Evolutionary conservation across 768 basidiomycete species (phyloP).

Genomic region (Pleurotus tuber-regium): DNA sequence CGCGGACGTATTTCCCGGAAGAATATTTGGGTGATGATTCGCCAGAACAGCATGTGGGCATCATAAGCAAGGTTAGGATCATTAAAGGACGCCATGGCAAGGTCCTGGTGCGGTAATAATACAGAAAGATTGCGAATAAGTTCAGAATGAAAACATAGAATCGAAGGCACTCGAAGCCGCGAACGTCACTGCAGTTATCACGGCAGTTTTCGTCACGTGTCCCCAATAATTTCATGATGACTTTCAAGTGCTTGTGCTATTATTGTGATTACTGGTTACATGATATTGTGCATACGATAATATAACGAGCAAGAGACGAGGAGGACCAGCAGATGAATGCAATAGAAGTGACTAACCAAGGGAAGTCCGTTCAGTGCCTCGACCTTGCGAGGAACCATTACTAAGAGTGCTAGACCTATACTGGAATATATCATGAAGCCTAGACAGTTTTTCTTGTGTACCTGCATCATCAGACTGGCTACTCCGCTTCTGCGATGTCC

Average conservation of each 20-base stretch:
- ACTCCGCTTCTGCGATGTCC: slow-evolving; percentile 27
- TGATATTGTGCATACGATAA: slow-evolving; percentile 1
- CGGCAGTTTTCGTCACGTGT: background rate
- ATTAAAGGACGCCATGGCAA: slow-evolving; percentile 11
- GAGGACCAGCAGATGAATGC: background rate
- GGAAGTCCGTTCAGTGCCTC: slow-evolving; percentile 17
- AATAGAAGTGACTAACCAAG: no score
- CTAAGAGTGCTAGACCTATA: slow-evolving; percentile 70
- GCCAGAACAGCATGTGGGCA: slow-evolving; percentile 80
- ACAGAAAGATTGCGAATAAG: background rate
- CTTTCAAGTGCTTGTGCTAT: background rate
- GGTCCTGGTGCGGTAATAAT: slow-evolving; percentile 1
- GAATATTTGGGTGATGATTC: slow-evolving; percentile 86
- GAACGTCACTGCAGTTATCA: background rate
- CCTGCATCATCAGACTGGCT: slow-evolving; percentile 30
- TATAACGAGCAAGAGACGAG: background rate
- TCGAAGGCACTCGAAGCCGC: background rate
- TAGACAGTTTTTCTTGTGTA: slow-evolving; percentile 64
- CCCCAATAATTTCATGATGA: background rate
- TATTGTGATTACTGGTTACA: slow-evolving; percentile 9
- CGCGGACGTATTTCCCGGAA: slow-evolving; percentile 94
- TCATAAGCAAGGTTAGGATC: slow-evolving; percentile 47
- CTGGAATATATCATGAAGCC: slow-evolving; percentile 80
- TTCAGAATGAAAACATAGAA: background rate
- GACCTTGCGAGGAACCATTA: slow-evolving; percentile 38